phyloP scores from a whole-genome alignment of 1,139 yeast genomes.

The Debaryomyces sp. region DNA sequence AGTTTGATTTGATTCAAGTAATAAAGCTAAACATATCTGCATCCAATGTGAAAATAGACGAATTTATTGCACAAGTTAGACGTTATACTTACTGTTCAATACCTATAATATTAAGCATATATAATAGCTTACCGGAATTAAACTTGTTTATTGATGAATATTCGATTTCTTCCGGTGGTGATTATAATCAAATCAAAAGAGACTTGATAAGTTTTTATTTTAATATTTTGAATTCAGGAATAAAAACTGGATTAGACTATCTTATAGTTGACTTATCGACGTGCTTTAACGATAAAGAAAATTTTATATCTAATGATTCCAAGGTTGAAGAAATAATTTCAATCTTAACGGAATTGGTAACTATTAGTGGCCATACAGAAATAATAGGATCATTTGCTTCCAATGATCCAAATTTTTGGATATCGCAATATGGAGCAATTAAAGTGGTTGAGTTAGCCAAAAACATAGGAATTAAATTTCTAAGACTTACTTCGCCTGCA shows the following conservation, averaged over 20 bases:
- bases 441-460: conserved; percentile 11
- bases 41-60: conserved; percentile 8
- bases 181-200: conserved; percentile 4
- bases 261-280: conserved; percentile 12
- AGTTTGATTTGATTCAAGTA: conserved; percentile 13
- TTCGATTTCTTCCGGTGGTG: conserved; percentile 5
- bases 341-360: conserved; percentile 8
- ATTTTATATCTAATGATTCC: conserved; percentile 1
- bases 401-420: conserved; percentile 13
- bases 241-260: conserved; percentile 12
- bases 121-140: conserved; percentile 2
- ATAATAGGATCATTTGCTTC: conserved; percentile 15
- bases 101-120: conserved; percentile 10
- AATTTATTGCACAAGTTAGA: conserved; percentile 12
- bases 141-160: conserved; percentile 7
- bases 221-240: conserved; percentile 8
- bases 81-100: conserved; percentile 10
- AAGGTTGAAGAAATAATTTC: background rate
- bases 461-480: conserved; percentile 8
- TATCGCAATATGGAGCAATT: conserved; percentile 11
- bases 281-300: conserved; percentile 5
- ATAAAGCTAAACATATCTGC: conserved; percentile 9
- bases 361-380: conserved; percentile 12
- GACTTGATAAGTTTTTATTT: conserved; percentile 11
- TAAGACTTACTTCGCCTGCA: conserved; percentile 12